Conservation (phyloP, 2,329 filamentous ascomycete genomes). For the Berkeleyomyces rouxiae region DNA sequence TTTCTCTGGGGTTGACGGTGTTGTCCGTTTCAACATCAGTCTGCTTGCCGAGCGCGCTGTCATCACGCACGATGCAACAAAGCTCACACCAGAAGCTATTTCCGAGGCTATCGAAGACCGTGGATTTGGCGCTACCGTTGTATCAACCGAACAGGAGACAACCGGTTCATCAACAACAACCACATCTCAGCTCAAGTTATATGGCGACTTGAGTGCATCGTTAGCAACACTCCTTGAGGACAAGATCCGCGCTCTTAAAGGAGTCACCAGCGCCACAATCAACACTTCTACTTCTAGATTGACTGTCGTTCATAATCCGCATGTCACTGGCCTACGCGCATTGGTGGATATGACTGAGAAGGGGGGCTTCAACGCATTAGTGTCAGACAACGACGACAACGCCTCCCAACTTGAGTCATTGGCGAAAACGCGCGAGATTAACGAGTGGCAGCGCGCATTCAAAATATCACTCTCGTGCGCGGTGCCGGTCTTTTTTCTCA, state of each 20-base stretch:
- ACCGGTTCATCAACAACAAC: conserved; percentile 36
- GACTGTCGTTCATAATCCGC: conserved; percentile 54
- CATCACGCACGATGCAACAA: conserved; percentile 60
- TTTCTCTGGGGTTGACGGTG: conserved; percentile 59
- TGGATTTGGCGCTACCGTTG: conserved; percentile 71
- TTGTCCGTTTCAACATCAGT: conserved; percentile 87
- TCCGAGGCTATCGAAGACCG: conserved; percentile 72
- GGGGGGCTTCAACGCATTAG: conserved; percentile 73
- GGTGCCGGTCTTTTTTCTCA: conserved; percentile 76
- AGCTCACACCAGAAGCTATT: conserved; percentile 58
- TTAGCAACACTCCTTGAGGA: conserved; percentile 59
- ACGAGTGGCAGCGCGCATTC: conserved; percentile 78
- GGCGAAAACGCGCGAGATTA: conserved; percentile 90
- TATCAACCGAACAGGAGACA: conserved; percentile 54
- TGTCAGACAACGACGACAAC: conserved; percentile 86
- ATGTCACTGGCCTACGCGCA: conserved; percentile 58
- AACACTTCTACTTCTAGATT: conserved; percentile 59
- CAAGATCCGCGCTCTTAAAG: conserved; percentile 45
- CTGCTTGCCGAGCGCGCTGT: conserved; percentile 83
- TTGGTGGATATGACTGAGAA: conserved; percentile 71
- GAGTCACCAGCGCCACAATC: conserved; percentile 58
- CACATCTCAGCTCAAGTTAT: conserved; percentile 66
- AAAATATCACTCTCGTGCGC: conserved; percentile 63
- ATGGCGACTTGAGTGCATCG: conserved; percentile 55
- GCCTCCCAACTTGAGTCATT: conserved; percentile 92